Evolutionary conservation across 176 grass and related monocot species (phyloP).

Genomic region (Tuctoria greenei): DNA sequence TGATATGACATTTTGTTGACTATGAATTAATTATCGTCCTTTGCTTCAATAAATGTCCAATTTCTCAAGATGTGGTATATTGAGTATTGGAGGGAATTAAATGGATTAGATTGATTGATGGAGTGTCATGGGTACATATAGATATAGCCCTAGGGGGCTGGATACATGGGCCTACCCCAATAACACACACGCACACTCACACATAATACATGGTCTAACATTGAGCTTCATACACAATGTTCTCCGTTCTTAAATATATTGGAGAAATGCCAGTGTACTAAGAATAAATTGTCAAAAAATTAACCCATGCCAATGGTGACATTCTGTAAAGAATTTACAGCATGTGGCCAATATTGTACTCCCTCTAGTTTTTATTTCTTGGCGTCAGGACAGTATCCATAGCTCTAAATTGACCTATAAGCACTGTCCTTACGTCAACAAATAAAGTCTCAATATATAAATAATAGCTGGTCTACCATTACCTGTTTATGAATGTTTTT

Average conservation of each 20-base stretch:
- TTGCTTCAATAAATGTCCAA: conserved; percentile 6
- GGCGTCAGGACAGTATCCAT: background rate
- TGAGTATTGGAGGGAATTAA: no score
- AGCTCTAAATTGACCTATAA: background rate
- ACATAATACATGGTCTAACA: no score
- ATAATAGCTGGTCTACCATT: background rate
- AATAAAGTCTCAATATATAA: no score
- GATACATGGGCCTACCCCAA: no score
- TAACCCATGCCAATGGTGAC: background rate
- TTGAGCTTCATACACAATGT: conserved; percentile 24
- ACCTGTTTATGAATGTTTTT: background rate
- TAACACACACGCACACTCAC: no score
- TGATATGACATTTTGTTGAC: conserved; percentile 19
- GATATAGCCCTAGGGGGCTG: no score
- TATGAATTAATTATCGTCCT: conserved; percentile 8
- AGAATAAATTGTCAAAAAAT: background rate
- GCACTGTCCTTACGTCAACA: background rate
- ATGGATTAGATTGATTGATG: no score
- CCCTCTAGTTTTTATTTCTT: background rate
- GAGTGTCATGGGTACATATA: no score
- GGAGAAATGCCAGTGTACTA: background rate
- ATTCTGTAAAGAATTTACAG: conserved; percentile 21
- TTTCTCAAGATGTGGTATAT: conserved; percentile 12
- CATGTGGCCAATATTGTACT: conserved; percentile 15
- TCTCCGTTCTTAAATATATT: conserved; percentile 13